Percentiles rank a stretch among this genome's conserved stretches.
These are phyloP conservation scores for Macrophomina pseudophaseolina DNA, from an alignment of 2,329 filamentous ascomycete genomes.

Conservation along the genomic window DNA sequence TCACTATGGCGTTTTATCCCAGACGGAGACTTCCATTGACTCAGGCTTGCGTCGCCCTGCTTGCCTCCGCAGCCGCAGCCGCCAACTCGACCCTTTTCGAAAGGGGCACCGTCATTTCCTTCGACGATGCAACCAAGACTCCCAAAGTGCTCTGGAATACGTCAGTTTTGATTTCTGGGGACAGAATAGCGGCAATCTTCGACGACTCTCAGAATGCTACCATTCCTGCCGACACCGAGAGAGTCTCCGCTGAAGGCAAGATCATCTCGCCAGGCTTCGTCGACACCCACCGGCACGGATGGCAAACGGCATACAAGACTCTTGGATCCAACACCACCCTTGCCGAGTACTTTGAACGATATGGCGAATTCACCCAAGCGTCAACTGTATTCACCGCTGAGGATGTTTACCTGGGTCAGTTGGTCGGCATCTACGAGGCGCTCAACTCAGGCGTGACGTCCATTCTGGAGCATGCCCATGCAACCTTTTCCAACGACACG, in stretches of 20 bases:
- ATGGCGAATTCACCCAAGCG: constrained; percentile 24
- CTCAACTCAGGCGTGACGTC: constrained; percentile 60
- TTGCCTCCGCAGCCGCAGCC: background rate
- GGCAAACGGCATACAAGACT: constrained; percentile 63
- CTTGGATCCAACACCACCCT: constrained; percentile 56
- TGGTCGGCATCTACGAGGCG: constrained; percentile 53
- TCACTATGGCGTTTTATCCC: background rate
- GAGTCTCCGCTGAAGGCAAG: constrained; percentile 53
- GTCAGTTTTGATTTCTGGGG: constrained; percentile 48
- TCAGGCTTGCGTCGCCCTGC: background rate
- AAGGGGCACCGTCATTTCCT: constrained; percentile 51
- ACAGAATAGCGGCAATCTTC: constrained; percentile 45
- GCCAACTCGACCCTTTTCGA: constrained; percentile 34
- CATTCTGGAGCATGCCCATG: constrained; percentile 57
- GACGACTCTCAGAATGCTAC: constrained; percentile 30
- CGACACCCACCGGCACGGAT: constrained; percentile 56
- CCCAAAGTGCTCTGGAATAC: constrained; percentile 49
- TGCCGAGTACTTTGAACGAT: constrained; percentile 25
- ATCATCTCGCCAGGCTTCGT: constrained; percentile 63
- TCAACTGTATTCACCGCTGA: constrained; percentile 29
- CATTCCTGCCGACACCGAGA: constrained; percentile 43
- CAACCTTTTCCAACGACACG: constrained; percentile 52
- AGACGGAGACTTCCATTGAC: background rate
- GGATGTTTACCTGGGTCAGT: constrained; percentile 35
- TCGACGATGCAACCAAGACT: constrained; percentile 40